Base-by-base conservation (phyloP, 176 grass and related monocot genomes). In the Oryza nivara region DNA sequence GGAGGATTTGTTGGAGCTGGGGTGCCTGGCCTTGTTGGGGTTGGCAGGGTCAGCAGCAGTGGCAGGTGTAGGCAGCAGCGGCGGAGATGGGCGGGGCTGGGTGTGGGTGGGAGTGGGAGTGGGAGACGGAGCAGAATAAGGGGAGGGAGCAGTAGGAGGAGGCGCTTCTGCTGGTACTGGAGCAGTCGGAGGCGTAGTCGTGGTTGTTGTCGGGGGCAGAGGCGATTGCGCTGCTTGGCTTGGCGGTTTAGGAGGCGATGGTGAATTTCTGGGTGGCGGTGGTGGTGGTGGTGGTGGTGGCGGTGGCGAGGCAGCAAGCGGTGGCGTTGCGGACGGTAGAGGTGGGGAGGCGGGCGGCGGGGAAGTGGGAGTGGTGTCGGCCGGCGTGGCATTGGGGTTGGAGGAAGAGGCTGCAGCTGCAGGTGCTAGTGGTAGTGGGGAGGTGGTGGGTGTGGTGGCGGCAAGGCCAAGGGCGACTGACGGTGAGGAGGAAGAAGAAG, bases 61-160 rank as follows among this genome's bases (percentile, higher is more conserved):
- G 82, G 89, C 81, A 74, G 90, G 89, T 73, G 89, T 77, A 41
- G 82, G 88, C 64, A 88, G 49, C 19, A 43, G 75, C 70, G 68
- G 75, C 64, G 52, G 11, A 41, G 40, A 41, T 9, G 40, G 40
- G 40, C 1, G 38, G 5, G 38, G 6, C 38, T 40, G 38, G 38
- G 36, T 40, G 38, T 6, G 16, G 3, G 52, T 67, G 10, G 78
- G 68, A 41, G 85, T 41, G 6, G 40, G 16, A 5, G 52, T 67
- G 14, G 78, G 68, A 41, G 85, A 34, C 4, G 66, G 47, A 19
- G 34, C 43, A 46, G 91, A 36, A 36, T 36, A 79, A 43, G 91
- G 82, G 2, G 81, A 47, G 9, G 68, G 70, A 14, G 89, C 40
- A 64, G 64, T 17, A 41, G 40, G 10, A 32, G 30, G 30, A 32